Evolutionary conservation across 331 rosid genomes (phyloP), one percentile per base, ranked within the genome.

Genomic region (Malus hybrid): DNA sequence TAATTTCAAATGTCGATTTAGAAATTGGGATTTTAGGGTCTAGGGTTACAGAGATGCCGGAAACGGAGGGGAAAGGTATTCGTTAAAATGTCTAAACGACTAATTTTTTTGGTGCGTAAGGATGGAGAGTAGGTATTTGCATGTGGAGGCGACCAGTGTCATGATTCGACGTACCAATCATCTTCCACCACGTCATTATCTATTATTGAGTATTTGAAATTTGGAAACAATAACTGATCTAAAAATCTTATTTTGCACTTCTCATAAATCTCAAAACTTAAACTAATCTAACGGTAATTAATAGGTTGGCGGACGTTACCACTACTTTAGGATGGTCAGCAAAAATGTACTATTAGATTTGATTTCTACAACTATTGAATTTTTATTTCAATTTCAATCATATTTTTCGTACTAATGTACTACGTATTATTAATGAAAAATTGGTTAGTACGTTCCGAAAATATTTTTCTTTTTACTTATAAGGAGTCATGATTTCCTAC

Each of bases 241-340:
- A 39, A 39, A 39, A 39, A 9, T 9, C 0, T 39, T 0, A 9
- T 39, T 2, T 39, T 39, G 12, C 0, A 9, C 1, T 39, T 2
- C 12, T 39, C 8, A 48, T 0, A 48, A 48, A 48, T 48, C 1
- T 15, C 0, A 1, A 15, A 48, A 48, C 3, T 48, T 48, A 48
- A 48, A 15, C 0, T 48, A 48, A 48, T 48, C 3, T 12, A 1
- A 46, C 1, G 0, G 0, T 46, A 46, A 46, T 13, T 5, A 46
- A 46, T 0, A 48, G 1, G 6, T 0, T 15, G 1, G 7, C 0
- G 0, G 1, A 2, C 55, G 2, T 48, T 48, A 14, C 19, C 3
- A 48, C 7, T 6, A 48, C 7, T 48, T 48, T 48, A 48, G 18
- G 6, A 13, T 5, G 3, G 18, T 12, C 0, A 14, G 15, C 3